Evolutionary conservation across 2,329 filamentous ascomycete genomes (phyloP), one percentile per base, ranked within the genome.

Genomic region (Colletotrichum siamense): DNA sequence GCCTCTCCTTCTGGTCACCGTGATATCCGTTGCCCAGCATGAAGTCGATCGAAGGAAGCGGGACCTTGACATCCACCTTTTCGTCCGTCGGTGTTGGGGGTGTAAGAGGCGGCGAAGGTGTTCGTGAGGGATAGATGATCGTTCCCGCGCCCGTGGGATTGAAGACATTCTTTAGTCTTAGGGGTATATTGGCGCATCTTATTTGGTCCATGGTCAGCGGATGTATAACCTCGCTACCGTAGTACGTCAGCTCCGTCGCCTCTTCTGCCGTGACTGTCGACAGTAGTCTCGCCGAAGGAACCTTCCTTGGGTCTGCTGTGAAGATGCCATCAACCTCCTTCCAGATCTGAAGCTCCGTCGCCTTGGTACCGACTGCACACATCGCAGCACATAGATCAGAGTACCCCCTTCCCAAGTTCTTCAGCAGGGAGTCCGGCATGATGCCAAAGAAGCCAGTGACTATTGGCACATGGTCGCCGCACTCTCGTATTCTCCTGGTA

Each of bases 291-390:
- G 97, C 97, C 1, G 96, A 99, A 4, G 96, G 96, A 34, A 98
- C 95, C 86, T 98, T 98, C 81, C 94, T 92, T 5, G 96, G 96
- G 82, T 98, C 96, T 7, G 90, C 89, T 2, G 91, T 93, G 85
- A 98, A 97, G 82, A 99, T 97, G 75, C 95, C 96, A 84, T 99
- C 96, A 8, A 99, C 97, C 84, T 99, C 97, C 87, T 99, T 99
- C 97, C 97, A 99, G 78, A 99, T 95, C 85, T 99, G 97, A 64
- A 99, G 90, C 84, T 99, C 97, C 70, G 93, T 88, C 1, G 97
- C 97, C 80, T 92, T 89, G 24, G 97, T 88, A 5, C 96, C 96
- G 10, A 99, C 96, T 1, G 97, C 96, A 63, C 96, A 94, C 28
- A 99, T 89, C 6, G 96, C 96, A 15, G 97, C 96, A 83, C 97